Base-by-base conservation (phyloP, 306 rosid genomes). In the Urtica urens region DNA sequence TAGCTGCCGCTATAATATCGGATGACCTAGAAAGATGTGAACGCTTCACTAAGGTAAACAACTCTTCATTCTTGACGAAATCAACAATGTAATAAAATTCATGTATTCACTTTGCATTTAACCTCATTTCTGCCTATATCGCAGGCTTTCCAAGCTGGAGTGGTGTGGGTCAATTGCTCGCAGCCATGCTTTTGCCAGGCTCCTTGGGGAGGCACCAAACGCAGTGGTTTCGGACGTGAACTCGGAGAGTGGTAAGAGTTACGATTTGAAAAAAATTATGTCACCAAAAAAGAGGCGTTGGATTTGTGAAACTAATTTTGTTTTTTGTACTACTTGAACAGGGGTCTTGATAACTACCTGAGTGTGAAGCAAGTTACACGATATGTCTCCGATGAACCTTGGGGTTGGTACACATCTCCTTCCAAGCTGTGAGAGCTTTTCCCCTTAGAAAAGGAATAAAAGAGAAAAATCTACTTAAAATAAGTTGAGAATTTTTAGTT, bases 171-270 rank as follows among this genome's bases (percentile, higher is more conserved):
- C 66, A 90, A 90, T 67, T 90, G 99, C 66, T 90, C 97, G 40
- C 99, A 90, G 44, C 99, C 99, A 53, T 84, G 94, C 75, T 90
- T 90, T 72, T 60, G 76, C 64, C 99, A 90, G 67, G 99, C 94
- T 37, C 99, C 99, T 15, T 90, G 99, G 99, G 99, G 99, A 59
- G 99, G 99, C 80, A 63, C 27, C 45, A 90, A 90, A 55, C 87
- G 92, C 10, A 90, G 99, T 37, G 99, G 99, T 58, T 90, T 81
- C 24, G 99, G 99, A 38, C 99, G 99, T 51, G 99, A 90, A 75
- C 67, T 90, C 53, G 99, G 99, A 65, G 86, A 82, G 69, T 90
- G 99, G 99, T 90, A 79, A 51, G 57, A 21, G 48, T 34, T 45
- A 23, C 11, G 9, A 11, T 40, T 23, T 0, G 19, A 30, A 24